phyloP scores from a whole-genome alignment of 2,329 filamentous ascomycete genomes.

The Clonostachys sp. region DNA sequence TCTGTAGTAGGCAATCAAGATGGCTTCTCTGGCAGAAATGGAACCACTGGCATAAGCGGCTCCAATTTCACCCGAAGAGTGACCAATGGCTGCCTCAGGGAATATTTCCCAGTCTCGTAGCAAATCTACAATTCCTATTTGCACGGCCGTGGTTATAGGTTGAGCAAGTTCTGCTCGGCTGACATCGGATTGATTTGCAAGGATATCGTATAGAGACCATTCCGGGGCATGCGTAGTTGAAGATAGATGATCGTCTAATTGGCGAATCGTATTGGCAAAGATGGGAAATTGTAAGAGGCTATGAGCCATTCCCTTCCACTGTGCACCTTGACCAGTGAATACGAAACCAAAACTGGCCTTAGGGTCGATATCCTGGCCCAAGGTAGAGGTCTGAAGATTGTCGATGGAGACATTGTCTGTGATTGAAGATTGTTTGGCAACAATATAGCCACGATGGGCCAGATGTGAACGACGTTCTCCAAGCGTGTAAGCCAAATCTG shows the following conservation, averaged over 20 bases:
- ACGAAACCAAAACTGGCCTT: slow-evolving; percentile 21
- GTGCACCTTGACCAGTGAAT: slow-evolving; percentile 40
- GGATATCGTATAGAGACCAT: slow-evolving; percentile 13
- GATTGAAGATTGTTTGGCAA: slow-evolving; percentile 1
- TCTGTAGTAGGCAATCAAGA: slow-evolving; percentile 31
- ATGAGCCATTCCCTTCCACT: slow-evolving; percentile 18
- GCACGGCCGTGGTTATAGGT: slow-evolving; percentile 34
- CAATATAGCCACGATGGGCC: slow-evolving; percentile 5
- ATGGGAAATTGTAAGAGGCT: slow-evolving; percentile 1
- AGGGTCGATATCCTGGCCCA: too few relatives aligned
- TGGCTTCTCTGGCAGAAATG: slow-evolving; percentile 26
- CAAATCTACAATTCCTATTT: slow-evolving; percentile 33
- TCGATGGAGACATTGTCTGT: too few relatives aligned
- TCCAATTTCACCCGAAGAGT: slow-evolving; percentile 37
- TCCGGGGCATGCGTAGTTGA: background rate
- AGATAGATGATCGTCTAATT: background rate
- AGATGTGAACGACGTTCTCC: slow-evolving; percentile 7
- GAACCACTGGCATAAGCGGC: slow-evolving; percentile 34
- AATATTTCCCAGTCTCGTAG: slow-evolving; percentile 21
- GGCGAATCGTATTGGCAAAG: background rate
- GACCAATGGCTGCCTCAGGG: slow-evolving; percentile 29
- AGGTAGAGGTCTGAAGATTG: too few relatives aligned
- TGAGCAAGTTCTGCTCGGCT: slow-evolving; percentile 22
- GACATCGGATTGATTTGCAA: slow-evolving; percentile 7
- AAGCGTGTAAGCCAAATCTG: slow-evolving; percentile 12